These are phyloP conservation scores for Mycena leptocephala DNA, from an alignment of 768 basidiomycete genomes.

Conservation along the genomic window DNA sequence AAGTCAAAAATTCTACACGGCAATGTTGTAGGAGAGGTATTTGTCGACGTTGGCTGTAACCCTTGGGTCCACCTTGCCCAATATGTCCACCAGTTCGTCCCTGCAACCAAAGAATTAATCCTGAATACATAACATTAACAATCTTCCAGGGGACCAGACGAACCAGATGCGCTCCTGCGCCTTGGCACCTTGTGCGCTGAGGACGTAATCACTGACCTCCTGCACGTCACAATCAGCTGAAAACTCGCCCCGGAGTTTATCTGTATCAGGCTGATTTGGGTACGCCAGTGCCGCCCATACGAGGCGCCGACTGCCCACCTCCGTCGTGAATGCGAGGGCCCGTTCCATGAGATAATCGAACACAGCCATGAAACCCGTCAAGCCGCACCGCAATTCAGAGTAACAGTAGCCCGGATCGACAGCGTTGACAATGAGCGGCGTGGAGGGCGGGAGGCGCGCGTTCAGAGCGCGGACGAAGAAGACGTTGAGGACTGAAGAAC, in stretches of 20 bases:
- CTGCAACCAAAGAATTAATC: neutral
- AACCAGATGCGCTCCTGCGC: slow-evolving; percentile 26
- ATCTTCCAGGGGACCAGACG: neutral
- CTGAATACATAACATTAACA: neutral
- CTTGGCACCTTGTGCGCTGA: slow-evolving; percentile 30
- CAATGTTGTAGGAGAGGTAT: slow-evolving; percentile 23
- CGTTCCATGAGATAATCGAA: neutral
- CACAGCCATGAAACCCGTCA: neutral
- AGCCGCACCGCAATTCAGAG: slow-evolving; percentile 29
- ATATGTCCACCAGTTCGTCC: slow-evolving; percentile 39
- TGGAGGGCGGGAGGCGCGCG: slow-evolving; percentile 17
- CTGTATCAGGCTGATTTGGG: slow-evolving; percentile 6
- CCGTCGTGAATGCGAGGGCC: slow-evolving; percentile 35
- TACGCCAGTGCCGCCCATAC: slow-evolving; percentile 35
- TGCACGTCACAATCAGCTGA: neutral
- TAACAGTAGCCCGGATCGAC: slow-evolving; percentile 37
- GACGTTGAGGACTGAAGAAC: slow-evolving; percentile 35
- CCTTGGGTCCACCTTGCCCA: slow-evolving; percentile 35
- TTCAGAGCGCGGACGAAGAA: slow-evolving; percentile 32
- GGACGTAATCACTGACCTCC: slow-evolving; percentile 39
- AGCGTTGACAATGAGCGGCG: slow-evolving; percentile 34
- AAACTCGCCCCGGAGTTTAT: slow-evolving; percentile 32
- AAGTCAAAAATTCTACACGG: neutral
- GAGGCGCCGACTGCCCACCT: slow-evolving; percentile 41
- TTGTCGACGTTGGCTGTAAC: slow-evolving; percentile 31